Conservation (phyloP, 169 alveolate genomes). For the Plasmodium falciparum region DNA sequence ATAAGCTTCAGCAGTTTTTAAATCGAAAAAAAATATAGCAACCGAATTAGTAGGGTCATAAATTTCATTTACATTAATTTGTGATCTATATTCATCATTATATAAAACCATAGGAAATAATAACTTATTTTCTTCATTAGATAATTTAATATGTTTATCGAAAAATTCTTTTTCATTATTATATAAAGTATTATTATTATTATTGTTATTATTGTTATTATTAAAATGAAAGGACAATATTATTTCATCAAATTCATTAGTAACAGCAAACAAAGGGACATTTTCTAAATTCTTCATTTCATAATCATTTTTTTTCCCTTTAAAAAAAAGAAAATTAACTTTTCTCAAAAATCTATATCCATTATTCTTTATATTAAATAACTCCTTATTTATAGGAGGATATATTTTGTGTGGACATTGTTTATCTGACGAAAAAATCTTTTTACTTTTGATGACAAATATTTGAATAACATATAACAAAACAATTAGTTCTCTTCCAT, state of each 20-base stretch:
- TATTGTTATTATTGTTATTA: slow-evolving; percentile 2
- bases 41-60: slow-evolving; percentile 26
- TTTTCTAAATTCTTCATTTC: slow-evolving; percentile 73
- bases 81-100: slow-evolving; percentile 33
- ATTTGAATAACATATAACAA: no score
- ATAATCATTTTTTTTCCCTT: slow-evolving; percentile 28
- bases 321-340: slow-evolving; percentile 45
- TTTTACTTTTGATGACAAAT: no score
- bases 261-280: slow-evolving; percentile 56
- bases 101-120: slow-evolving; percentile 35
- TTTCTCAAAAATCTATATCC: slow-evolving; percentile 10
- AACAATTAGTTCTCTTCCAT: no score
- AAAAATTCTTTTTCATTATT: background rate
- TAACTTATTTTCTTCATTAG: background rate
- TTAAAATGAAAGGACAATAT: slow-evolving; percentile 38
- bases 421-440: no score
- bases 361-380: slow-evolving; percentile 13
- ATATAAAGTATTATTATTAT: background rate
- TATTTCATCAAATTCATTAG: slow-evolving; percentile 59
- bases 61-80: slow-evolving; percentile 36
- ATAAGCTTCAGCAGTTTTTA: slow-evolving; percentile 76
- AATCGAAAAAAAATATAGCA: slow-evolving; percentile 54
- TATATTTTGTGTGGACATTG: no score
- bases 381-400: slow-evolving; percentile 26
- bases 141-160: background rate